Percentiles rank a stretch among this genome's conserved stretches.
These are phyloP conservation scores for Aegilops speltoides DNA, from an alignment of 176 grass and related monocot genomes.

Conservation along the genomic window DNA sequence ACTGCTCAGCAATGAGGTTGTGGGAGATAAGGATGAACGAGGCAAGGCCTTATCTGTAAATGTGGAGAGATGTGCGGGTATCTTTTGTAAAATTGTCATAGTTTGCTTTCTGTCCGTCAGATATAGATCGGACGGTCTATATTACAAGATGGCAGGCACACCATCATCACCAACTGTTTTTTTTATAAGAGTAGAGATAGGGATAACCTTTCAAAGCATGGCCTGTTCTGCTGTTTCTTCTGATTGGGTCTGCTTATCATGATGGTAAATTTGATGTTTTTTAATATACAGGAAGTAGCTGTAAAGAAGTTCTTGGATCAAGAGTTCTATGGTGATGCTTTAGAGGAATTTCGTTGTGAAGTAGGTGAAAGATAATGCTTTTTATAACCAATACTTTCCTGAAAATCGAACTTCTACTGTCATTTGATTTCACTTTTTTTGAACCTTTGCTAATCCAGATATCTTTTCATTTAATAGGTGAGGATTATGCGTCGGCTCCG, in stretches of 20 bases:
- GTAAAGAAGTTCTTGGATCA: slow-evolving; percentile 98
- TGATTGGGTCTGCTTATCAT: background rate
- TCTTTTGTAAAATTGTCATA: no score
- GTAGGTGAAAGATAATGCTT: slow-evolving; percentile 40
- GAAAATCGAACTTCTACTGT: slow-evolving; percentile 3
- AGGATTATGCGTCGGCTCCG: slow-evolving; percentile 81
- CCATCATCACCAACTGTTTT: no score
- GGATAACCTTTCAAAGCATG: background rate
- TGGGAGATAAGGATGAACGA: no score
- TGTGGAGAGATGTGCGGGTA: no score
- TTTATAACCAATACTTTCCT: background rate
- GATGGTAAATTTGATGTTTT: background rate
- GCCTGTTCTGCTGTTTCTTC: background rate
- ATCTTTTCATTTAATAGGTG: slow-evolving; percentile 53
- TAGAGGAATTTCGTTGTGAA: slow-evolving; percentile 94
- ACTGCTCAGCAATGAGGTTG: no score
- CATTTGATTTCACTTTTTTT: background rate
- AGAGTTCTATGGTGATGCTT: slow-evolving; percentile 94
- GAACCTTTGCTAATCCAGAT: slow-evolving; percentile 16
- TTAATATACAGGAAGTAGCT: slow-evolving; percentile 91
- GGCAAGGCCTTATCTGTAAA: no score
- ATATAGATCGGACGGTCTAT: no score
- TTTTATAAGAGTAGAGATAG: no score
- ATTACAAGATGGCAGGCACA: no score
- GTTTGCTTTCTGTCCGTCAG: no score